Evolutionary conservation across 306 rosid genomes (phyloP).

Genomic region (Gynostemma pentaphyllum): DNA sequence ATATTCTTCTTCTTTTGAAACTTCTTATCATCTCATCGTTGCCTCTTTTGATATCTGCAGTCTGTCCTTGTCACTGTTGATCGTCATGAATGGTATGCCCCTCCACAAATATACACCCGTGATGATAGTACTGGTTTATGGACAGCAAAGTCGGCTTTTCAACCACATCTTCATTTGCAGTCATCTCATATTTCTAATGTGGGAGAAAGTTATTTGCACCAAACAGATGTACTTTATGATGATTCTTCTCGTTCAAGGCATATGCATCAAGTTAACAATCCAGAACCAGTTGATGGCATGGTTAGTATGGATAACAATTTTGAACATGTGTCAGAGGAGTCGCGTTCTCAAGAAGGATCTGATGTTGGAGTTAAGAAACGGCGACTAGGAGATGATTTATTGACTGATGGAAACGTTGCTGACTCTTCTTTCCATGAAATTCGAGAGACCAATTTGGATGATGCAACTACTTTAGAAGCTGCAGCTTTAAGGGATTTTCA

Average conservation of each 20-base stretch:
- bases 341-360: conserved; percentile 34
- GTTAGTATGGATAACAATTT: conserved; percentile 65
- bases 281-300: conserved; percentile 48
- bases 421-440: conserved; percentile 43
- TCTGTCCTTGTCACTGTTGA: conserved; percentile 88
- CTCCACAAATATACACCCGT: conserved; percentile 81
- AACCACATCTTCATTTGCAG: conserved; percentile 23
- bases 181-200: conserved; percentile 36
- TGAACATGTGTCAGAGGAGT: conserved; percentile 42
- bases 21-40: conserved; percentile 14
- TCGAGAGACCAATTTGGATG: conserved; percentile 42
- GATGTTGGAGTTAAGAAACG: conserved; percentile 64
- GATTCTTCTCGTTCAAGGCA: conserved; percentile 35
- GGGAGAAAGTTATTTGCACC: conserved; percentile 27
- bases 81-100: conserved; percentile 95
- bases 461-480: conserved; percentile 36
- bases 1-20: background rate
- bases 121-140: conserved; percentile 81
- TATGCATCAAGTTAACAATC: conserved; percentile 27
- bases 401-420: conserved; percentile 46
- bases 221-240: conserved; percentile 24
- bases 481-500: conserved; percentile 43
- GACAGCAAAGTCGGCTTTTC: conserved; percentile 65
- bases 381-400: conserved; percentile 43
- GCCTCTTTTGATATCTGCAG: conserved; percentile 39